These are phyloP conservation scores for Chenopodium formosanum DNA, from an alignment of 148 eudicot species.

Conservation along the genomic window DNA sequence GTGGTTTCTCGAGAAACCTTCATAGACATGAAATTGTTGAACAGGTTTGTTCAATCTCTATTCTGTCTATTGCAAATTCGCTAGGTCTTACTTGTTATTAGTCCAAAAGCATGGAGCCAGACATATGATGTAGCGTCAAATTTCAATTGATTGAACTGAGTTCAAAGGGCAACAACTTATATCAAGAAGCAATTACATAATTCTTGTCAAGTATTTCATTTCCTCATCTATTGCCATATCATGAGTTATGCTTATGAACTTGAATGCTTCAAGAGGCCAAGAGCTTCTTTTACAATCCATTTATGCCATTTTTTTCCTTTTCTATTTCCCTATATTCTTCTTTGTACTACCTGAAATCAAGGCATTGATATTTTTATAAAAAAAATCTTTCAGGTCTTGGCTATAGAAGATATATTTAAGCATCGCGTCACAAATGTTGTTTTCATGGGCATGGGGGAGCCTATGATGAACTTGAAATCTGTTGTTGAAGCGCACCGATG, in stretches of 20 bases:
- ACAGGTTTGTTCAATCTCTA: conserved; percentile 57
- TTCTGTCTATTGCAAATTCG: neutral
- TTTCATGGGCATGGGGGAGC: conserved; percentile 99
- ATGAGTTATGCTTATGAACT: neutral
- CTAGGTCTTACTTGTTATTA: neutral
- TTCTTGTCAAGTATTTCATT: neutral
- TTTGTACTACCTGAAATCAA: neutral
- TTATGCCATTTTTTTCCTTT: neutral
- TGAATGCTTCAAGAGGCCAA: neutral
- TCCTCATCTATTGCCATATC: neutral
- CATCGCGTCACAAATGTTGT: conserved; percentile 92
- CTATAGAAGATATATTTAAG: conserved; percentile 80
- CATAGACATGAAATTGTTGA: conserved; percentile 91
- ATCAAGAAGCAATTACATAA: neutral
- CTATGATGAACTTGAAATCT: conserved; percentile 91
- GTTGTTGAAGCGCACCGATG: conserved; percentile 95
- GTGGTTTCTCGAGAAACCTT: conserved; percentile 95
- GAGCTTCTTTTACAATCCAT: neutral
- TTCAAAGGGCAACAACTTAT: neutral
- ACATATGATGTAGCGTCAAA: neutral
- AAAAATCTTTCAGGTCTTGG: conserved; percentile 68
- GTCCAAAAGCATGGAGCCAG: neutral
- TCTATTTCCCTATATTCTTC: neutral
- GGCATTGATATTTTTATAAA: neutral
- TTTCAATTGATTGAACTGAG: conserved; percentile 5